Evolutionary conservation across 208 protist genomes (phyloP), one percentile per base, ranked within the genome.

Genomic region (Trypanosomatidae sp.): DNA sequence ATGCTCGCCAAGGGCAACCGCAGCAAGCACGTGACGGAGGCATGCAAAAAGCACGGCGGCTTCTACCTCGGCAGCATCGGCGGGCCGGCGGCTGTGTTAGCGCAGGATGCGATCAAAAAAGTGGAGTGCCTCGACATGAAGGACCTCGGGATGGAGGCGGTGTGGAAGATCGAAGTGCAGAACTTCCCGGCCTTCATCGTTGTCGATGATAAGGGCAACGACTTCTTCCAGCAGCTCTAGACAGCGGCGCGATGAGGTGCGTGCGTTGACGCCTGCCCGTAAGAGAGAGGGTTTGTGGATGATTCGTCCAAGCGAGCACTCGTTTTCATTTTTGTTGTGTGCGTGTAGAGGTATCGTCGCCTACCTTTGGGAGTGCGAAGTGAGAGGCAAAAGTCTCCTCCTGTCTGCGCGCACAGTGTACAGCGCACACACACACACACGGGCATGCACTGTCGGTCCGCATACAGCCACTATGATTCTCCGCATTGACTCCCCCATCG

Each of bases 61-160:
- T 99, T 99, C 87, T 99, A 99, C 83, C 85, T 99, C 3, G 98
- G 98, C 43, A 98, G 96, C 69, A 98, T 99, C 65, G 98, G 98
- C 43, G 98, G 98, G 33, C 96, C 97, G 13, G 98, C 98, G 0
- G 98, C 98, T 2, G 88, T 98, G n/a, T 85, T 99, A n/a, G 97
- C 97, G 0, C 81, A 85, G 76, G 87, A 98, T 39, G 92, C 80
- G 56, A 99, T 99, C 77, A 90, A 89, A 62, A 98, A 98, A 67
- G 91, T 98, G 15, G 94, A 98, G 79, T 93, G 94, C 46, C 81
- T 96, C 12, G 96, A 97, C 59, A 95, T 97, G 84, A 76, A 79
- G 67, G 95, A 98, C 72, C 82, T 97, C 9, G 92, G 94, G 28
- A 97, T 98, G 91, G 93, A 97, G 83, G 93, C 93, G 15, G 91